Evolutionary conservation across 345 rosid species (phyloP), one percentile per base, ranked within the genome.

Genomic region (Syzygium aqueum): DNA sequence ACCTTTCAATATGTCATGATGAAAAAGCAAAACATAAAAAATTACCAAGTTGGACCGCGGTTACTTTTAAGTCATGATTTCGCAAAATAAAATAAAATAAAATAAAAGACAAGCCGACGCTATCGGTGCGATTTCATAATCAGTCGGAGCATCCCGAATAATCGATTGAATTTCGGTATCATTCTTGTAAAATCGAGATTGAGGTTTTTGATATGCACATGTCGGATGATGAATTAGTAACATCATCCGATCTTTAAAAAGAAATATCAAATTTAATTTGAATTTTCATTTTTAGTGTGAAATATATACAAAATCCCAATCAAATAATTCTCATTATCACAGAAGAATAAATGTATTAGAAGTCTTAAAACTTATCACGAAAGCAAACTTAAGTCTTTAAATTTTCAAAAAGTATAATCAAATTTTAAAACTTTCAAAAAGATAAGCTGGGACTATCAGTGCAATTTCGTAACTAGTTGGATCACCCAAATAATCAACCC

Each of bases 41-140:
- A 23, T 56, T 56, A 0, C 61, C 61, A 9, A 23, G 61, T 23
- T 6, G 22, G 61, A 23, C 0, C 2, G 2, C 0, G 0, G 6
- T n/a, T 56, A 23, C 0, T 56, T 56, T 56, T 56, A 56, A 56
- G 11, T 10, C n/a, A 56, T 56, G 4, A 2, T 0, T 56, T 23
- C 13, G 25, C 61, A 56, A 3, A 23, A 43, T 56, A 0, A 56
- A 56, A 23, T 40, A 40, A 40, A 40, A 40, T 56, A 12, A 23
- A 56, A 8, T 56, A 0, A 56, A 56, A 23, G 61, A 56, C 2
- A 9, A 56, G n/a, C 22, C 2, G 0, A 56, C 13, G n/a, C n/a
- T 56, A 56, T 23, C 46, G 0, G 0, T 23, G 2, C 3, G 8
- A 56, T 56, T 56, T n/a, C 61, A 23, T 27, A 0, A 56, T 0